Conservation (phyloP, 1,284 basidiomycete species). For the Pseudozyma pruni region DNA sequence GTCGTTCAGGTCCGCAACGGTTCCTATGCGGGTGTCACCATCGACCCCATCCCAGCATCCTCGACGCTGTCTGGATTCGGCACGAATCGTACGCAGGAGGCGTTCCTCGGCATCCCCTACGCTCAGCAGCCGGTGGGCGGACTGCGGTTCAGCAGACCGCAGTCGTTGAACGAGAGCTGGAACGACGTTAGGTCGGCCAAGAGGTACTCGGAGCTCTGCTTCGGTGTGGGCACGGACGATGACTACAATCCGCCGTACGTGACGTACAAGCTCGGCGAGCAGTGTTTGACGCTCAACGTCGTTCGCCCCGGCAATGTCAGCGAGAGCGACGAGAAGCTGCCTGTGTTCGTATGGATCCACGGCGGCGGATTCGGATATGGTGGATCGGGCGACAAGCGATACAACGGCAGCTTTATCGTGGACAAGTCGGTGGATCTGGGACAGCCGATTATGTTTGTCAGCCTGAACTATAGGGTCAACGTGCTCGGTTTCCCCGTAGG, state of each 20-base stretch:
- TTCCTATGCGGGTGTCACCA: constrained; percentile 33
- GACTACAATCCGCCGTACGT: constrained; percentile 35
- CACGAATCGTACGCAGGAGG: constrained; percentile 20
- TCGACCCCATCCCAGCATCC: constrained; percentile 14
- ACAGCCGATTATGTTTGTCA: constrained; percentile 31
- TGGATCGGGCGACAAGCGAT: constrained; percentile 16
- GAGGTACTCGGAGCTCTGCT: constrained; percentile 33
- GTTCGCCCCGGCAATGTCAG: constrained; percentile 15
- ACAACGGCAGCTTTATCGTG: constrained; percentile 41
- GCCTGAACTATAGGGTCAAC: constrained; percentile 30
- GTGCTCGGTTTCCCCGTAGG: constrained; percentile 21
- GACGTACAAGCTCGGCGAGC: constrained; percentile 40
- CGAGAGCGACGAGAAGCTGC: constrained; percentile 11
- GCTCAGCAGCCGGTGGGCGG: constrained; percentile 24
- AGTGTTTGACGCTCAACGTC: constrained; percentile 43
- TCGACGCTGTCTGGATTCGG: constrained; percentile 27
- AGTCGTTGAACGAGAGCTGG: constrained; percentile 18
- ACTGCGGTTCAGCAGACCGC: constrained; percentile 17
- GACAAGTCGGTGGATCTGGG: constrained; percentile 30
- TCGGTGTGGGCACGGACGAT: constrained; percentile 19
- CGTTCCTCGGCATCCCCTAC: constrained; percentile 45
- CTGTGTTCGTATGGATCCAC: constrained; percentile 38
- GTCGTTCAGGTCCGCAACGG: constrained; percentile 23
- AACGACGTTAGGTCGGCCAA: constrained; percentile 20
- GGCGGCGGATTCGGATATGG: constrained; percentile 41